phyloP scores from a whole-genome alignment of 306 rosid genomes.

The Ceratonia siliqua region DNA sequence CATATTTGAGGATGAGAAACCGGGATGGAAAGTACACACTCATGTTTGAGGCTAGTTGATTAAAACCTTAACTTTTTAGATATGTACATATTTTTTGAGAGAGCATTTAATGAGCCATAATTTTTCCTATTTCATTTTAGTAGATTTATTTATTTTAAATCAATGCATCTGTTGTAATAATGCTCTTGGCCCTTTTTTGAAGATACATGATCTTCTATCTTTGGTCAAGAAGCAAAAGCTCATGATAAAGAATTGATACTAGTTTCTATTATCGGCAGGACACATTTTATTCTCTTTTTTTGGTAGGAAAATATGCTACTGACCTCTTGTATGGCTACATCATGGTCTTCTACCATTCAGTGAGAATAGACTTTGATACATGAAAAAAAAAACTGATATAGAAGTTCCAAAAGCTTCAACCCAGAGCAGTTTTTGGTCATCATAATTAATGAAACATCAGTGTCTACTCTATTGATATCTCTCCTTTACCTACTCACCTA shows the following conservation, averaged over 20 bases:
- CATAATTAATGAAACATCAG: constrained; percentile 3
- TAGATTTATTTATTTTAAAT: constrained; percentile 19
- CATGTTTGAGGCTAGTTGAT: constrained; percentile 85
- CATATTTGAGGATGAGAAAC: constrained; percentile 97
- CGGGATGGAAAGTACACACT: constrained; percentile 97
- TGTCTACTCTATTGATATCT: background rate
- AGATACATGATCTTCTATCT: constrained; percentile 9
- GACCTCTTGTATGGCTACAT: background rate
- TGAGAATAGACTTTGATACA: background rate
- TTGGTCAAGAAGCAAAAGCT: background rate
- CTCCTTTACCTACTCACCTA: background rate
- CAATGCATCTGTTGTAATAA: constrained; percentile 7
- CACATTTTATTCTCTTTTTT: background rate
- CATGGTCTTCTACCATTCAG: background rate
- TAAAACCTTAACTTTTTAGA: constrained; percentile 27
- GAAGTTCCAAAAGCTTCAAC: background rate
- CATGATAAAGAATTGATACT: background rate
- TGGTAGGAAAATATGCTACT: background rate
- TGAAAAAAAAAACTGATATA: background rate
- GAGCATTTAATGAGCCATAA: background rate
- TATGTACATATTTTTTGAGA: background rate
- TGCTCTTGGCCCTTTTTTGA: background rate
- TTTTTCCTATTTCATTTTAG: constrained; percentile 13
- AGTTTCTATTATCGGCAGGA: background rate
- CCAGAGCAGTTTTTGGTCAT: background rate